These are phyloP conservation scores for Saccharomyces mikatae DNA, from an alignment of 805 yeast species.

Conservation along the genomic window DNA sequence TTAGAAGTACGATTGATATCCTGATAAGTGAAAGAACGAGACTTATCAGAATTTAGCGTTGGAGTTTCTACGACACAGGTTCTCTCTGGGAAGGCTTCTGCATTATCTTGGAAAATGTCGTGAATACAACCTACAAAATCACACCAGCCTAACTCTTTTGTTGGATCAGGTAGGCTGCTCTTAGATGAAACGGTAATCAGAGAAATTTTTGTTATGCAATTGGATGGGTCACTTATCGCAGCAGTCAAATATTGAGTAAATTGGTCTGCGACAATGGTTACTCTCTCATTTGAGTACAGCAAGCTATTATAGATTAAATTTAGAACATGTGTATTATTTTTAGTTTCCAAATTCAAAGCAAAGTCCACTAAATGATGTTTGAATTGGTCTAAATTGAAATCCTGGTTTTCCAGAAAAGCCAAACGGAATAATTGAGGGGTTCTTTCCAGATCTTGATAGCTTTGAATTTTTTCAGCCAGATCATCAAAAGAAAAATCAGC, in stretches of 20 bases:
- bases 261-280: conserved; percentile 66
- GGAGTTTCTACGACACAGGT: conserved; percentile 90
- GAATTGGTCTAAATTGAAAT: conserved; percentile 32
- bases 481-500: conserved; percentile 44
- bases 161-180: conserved; percentile 73
- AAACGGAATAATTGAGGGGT: conserved; percentile 55
- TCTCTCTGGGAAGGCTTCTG: conserved; percentile 75
- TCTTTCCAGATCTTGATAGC: conserved; percentile 42
- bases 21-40: conserved; percentile 71
- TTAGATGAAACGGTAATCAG: conserved; percentile 62
- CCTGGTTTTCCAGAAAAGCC: conserved; percentile 35
- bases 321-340: conserved; percentile 10
- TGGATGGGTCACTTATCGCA: conserved; percentile 32
- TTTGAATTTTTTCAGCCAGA: conserved; percentile 45
- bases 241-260: conserved; percentile 44
- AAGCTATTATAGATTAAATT: conserved; percentile 56
- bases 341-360: conserved; percentile 28
- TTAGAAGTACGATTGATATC: conserved; percentile 93
- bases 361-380: conserved; percentile 38
- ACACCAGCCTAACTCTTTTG: conserved; percentile 78
- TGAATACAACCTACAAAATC: conserved; percentile 93
- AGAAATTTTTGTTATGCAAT: conserved; percentile 50
- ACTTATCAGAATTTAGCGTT: conserved; percentile 41
- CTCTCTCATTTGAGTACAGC: conserved; percentile 62
- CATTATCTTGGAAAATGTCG: conserved; percentile 86